Base-by-base conservation (phyloP, 192 early-diverging fungal genomes). In the Rhizophagus clarus region DNA sequence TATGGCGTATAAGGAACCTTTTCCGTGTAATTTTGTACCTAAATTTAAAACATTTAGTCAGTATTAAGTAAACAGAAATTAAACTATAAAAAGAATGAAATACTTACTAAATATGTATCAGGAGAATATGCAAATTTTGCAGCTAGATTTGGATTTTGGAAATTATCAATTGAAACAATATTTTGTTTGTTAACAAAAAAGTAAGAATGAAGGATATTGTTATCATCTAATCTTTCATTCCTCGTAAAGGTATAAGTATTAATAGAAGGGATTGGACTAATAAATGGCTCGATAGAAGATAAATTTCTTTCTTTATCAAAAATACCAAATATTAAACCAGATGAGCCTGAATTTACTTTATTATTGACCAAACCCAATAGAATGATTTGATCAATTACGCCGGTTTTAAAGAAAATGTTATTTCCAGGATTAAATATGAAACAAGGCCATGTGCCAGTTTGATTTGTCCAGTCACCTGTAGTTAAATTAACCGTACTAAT, bases 141-240 rank as follows among this genome's bases (percentile, higher is more conserved):
- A 29, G 11, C 63, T 15, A 66, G 9, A 14, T 12, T 4, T 31
- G 4, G 14, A 14, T 28, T 28, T 6, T n/a, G n/a, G n/a, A n/a
- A n/a, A n/a, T n/a, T n/a, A n/a, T n/a, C n/a, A n/a, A n/a, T 0
- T 15, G 2, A 0, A 66, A n/a, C 4, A 11, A 2, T 29, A 66
- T 66, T 66, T 66, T 66, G 63, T 26, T 26, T 66, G 31, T 66
- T 66, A 66, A 66, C 63, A 66, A 17, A 15, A 29, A 66, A 66
- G 10, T 66, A 66, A 26, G 29, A 66, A 66, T 66, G 14, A 31
- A 4, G 1, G 0, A 0, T 31, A 6, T 66, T 66, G 14, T 31
- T 29, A 15, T 12, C 24, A 66, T 31, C 63, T 0, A 26, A 2
- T 66, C 26, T 66, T 66, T 66, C 26, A 31, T 8, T 31, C 8